Base-by-base conservation (phyloP, 305 asterid genomes). In the Rubia balearica region DNA sequence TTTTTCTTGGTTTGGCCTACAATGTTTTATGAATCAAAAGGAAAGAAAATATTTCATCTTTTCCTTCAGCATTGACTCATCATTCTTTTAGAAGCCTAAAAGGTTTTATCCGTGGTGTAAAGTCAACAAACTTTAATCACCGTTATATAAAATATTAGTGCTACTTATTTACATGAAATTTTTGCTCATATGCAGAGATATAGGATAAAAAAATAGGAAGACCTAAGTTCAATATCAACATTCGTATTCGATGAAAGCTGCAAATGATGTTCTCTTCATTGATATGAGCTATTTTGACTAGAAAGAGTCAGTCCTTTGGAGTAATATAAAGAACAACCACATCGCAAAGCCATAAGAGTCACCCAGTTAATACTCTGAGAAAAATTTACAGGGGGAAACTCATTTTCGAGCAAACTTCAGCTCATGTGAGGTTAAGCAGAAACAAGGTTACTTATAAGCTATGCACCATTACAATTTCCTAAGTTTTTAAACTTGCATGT, bases 241-340 rank as follows among this genome's bases (percentile, higher is more conserved):
- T 12, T 33, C 45, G 4, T 33, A 62, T 62, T 16, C 22, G 67
- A 33, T 38, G 46, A 62, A 62, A 62, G 46, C 46, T 62, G 7
- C 27, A 40, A 65, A 30, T 40, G 53, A 41, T 65, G 69, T 65
- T 65, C 17, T 40, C 69, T 21, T 41, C 36, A 14, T 41, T 45
- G 33, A 22, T 65, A 40, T 53, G 69, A 19, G 16, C 69, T 19
- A 11, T 42, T 65, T 65, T 11, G 17, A 40, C 69, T 16, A 8
- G 55, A 65, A 65, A 65, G 69, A 65, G 69, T n/a, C 55, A 11
- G 45, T 27, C 69, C 36, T 65, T n/a, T 41, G 33, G 14, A n/a
- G 33, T 40, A n/a, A n/a, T 65, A 65, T 65, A 53, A 65, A 65
- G 69, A 40, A 5, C 48, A 7, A 33, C 51, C 11, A 17, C 19